Evolutionary conservation across 2,329 filamentous ascomycete genomes (phyloP), one percentile per base, ranked within the genome.

Genomic region (Rhynchosporium agropyri): DNA sequence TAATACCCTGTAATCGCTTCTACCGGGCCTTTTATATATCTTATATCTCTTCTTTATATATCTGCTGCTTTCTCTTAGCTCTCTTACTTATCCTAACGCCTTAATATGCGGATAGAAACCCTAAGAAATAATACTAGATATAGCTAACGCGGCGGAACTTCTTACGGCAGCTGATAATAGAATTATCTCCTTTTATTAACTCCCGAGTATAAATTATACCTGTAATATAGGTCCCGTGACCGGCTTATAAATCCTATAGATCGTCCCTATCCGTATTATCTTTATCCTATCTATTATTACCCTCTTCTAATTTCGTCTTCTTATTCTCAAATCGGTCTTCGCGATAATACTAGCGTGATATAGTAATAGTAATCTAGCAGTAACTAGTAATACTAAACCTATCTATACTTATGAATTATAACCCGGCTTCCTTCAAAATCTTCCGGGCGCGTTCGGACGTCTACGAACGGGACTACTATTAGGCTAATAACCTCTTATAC

Each of bases 41-140:
- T 42, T 60, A 12, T 15, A 60, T 60, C 56, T 63, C 50, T 54
- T 63, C 55, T 31, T 63, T 42, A 50, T 63, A 63, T 31, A 60
- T 48, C 49, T 63, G 40, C 49, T 48, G 55, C 56, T 60, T 63
- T 42, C 49, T 54, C 42, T 63, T 63, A 15, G 36, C 56, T 60
- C 55, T 49, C 40, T 50, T 29, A 49, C 55, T 59, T 28, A 63
- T 63, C 48, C 40, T 20, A 46, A 59, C 56, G 4, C 61, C 61
- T 33, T 63, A 26, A 33, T 55, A 49, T 57, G 31, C 60, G 38
- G 33, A 61, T 45, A 33, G 40, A 61, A 61, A 61, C 60, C 60
- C 51, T 43, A 59, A 63, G 46, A 55, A 59, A 59, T 29, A 63
- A 60, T 63, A 29, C 56, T 15, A 63, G 48, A 60, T 33, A 42